Base-by-base conservation (phyloP, 805 yeast genomes). In the Starmerella floricola region DNA sequence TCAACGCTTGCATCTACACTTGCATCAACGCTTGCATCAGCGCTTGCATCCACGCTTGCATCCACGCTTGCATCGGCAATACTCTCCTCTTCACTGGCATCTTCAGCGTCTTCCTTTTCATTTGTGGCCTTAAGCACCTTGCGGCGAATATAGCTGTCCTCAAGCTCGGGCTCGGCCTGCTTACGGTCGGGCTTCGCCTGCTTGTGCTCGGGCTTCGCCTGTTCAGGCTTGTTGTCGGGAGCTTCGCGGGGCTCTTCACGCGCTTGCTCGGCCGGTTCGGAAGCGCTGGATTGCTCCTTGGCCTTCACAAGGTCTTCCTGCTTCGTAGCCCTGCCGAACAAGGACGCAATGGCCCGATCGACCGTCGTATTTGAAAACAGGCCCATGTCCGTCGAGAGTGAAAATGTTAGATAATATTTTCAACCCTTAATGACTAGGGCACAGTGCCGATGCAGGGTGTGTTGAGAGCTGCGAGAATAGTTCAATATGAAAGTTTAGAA, bases 281-380 rank as follows among this genome's bases (percentile, higher is more conserved):
- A 12, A 5, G 12, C 27, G 27, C 27, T 24, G 11, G 27, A 12
- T 6, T 8, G 30, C 30, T 8, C 30, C 15, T 6, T 27, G 15
- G 30, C 30, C 13, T 27, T 27, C 15, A 32, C 41, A 2, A 35
- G 26, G 29, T 48, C 50, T 11, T 42, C 38, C n/a, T 41, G 38
- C 5, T n/a, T 19, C 6, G 39, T 29, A 2, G 31, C 28, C 23
- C 34, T 24, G 16, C 40, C 38, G 33, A 47, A 47, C 28, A 47
- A 30, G 4, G 48, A 21, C 26, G 43, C 48, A 13, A 34, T 29
- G 31, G 34, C 41, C 12, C 20, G 34, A 29, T 46, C 41, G 0
- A 42, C 39, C 5, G 18, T 15, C 15, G 40, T 28, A 31, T 56
- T 46, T 6, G 41, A 35, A 27, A 47, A 47, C 30, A 47, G 41